Percentiles rank a stretch among this genome's conserved stretches.
Conservation (phyloP, 768 basidiomycete species). For the Tylopilus rubrobrunneus region DNA sequence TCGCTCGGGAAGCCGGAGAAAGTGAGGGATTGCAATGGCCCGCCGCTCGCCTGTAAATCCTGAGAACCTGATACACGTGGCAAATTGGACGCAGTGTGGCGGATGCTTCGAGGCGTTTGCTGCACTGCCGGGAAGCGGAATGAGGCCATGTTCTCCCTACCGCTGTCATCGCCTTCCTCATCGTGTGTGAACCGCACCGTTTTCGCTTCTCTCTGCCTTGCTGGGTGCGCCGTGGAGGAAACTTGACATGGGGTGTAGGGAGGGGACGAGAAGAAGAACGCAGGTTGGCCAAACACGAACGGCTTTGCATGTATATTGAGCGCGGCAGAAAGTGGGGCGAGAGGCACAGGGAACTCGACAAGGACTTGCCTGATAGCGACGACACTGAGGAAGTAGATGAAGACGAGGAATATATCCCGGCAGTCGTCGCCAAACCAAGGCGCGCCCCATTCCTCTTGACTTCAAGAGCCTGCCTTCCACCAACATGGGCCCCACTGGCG, state of each 20-base stretch:
- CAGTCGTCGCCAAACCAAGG: slow-evolving; percentile 37
- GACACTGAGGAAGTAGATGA: slow-evolving; percentile 9
- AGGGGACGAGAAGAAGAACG: slow-evolving; percentile 34
- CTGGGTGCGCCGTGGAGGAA: slow-evolving; percentile 23
- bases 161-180: slow-evolving; percentile 46
- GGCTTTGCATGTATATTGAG: too few relatives aligned
- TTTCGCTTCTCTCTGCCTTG: slow-evolving; percentile 84
- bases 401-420: slow-evolving; percentile 15
- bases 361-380: slow-evolving; percentile 6
- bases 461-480: slow-evolving; percentile 62
- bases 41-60: slow-evolving; percentile 18
- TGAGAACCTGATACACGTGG: slow-evolving; percentile 31
- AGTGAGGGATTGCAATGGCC: slow-evolving; percentile 62
- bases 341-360: slow-evolving; percentile 10
- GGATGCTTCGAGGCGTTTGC: slow-evolving; percentile 48
- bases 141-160: slow-evolving; percentile 58
- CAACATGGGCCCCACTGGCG: slow-evolving; percentile 79
- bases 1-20: slow-evolving; percentile 58
- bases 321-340: too few relatives aligned
- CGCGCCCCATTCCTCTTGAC: slow-evolving; percentile 75
- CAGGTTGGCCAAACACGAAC: too few relatives aligned
- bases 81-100: slow-evolving; percentile 42
- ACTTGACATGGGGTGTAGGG: slow-evolving; percentile 33
- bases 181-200: slow-evolving; percentile 46
- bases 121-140: slow-evolving; percentile 69